Evolutionary conservation across 1,284 basidiomycete genomes (phyloP).

Genomic region (Cutaneotrichosporon sp.): DNA sequence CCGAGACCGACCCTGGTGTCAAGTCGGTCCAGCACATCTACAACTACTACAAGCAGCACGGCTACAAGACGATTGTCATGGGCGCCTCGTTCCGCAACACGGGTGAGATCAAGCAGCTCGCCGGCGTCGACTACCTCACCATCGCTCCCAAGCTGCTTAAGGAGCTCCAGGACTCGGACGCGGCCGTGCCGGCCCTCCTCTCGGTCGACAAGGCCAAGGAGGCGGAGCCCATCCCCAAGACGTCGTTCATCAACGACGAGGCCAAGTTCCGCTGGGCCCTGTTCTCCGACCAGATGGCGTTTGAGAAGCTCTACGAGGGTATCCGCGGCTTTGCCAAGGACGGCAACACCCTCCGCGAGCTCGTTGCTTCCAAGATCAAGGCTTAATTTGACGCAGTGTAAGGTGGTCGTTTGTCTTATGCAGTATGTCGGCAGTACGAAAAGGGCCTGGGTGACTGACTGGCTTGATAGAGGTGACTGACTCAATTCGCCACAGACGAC

Average conservation of each 20-base stretch:
- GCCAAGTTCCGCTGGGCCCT: conserved; percentile 92
- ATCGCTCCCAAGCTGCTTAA: conserved; percentile 89
- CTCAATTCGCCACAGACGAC: too few relatives aligned
- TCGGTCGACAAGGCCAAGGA: conserved; percentile 63
- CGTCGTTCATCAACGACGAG: conserved; percentile 87
- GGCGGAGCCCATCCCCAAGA: conserved; percentile 68
- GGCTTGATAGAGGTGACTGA: not conserved
- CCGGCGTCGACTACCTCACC: conserved; percentile 95
- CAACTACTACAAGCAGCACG: conserved; percentile 96
- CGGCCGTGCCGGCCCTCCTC: conserved; percentile 79
- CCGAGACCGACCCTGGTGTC: conserved; percentile 92
- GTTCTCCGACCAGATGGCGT: conserved; percentile 89
- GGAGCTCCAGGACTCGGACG: conserved; percentile 80
- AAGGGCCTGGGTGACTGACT: not conserved
- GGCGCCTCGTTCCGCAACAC: conserved; percentile 97
- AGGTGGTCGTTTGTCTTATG: conserved; percentile 2
- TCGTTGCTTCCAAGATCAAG: conserved; percentile 74
- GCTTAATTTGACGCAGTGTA: conserved; percentile 24
- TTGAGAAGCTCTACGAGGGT: conserved; percentile 92
- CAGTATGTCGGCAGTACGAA: conserved; percentile 7
- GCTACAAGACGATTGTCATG: conserved; percentile 99
- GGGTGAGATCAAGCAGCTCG: conserved; percentile 91
- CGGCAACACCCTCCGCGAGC: conserved; percentile 79
- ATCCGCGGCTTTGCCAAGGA: conserved; percentile 97
- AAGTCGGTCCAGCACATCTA: conserved; percentile 90